Evolutionary conservation across 306 rosid genomes (phyloP).

Genomic region (Vigna mungo): DNA sequence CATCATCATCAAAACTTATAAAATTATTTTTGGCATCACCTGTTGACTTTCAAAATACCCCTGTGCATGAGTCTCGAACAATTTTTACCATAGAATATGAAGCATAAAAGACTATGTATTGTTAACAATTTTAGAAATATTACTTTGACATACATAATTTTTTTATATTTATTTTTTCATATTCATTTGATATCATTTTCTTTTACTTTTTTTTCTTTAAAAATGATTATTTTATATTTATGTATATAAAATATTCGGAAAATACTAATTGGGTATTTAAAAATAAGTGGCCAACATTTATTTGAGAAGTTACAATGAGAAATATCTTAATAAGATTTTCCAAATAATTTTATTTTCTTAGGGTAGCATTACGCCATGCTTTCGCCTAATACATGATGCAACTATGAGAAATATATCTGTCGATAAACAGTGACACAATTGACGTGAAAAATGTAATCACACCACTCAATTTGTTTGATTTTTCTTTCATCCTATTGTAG

Average conservation of each 20-base stretch:
- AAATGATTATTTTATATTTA: too few species aligned
- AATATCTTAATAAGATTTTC: neutral
- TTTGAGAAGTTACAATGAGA: neutral
- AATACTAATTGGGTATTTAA: neutral
- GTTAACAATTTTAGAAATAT: too few species aligned
- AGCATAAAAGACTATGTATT: too few species aligned
- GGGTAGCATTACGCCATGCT: slow-evolving; percentile 20
- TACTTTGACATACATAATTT: too few species aligned
- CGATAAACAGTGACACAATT: neutral
- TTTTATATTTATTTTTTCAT: too few species aligned
- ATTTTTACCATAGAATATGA: too few species aligned
- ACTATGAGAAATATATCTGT: neutral
- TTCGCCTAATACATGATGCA: neutral
- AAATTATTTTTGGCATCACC: neutral
- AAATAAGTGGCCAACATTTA: neutral
- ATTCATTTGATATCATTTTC: too few species aligned
- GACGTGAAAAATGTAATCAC: neutral
- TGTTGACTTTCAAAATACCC: neutral
- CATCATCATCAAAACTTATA: slow-evolving; percentile 9
- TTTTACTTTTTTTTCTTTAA: too few species aligned
- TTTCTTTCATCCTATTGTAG: neutral
- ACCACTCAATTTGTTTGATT: neutral
- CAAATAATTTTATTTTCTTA: neutral
- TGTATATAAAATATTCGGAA: too few species aligned
- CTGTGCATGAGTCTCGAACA: too few species aligned